Conservation (phyloP, 2,329 filamentous ascomycete species). For the Drechslera avenae region DNA sequence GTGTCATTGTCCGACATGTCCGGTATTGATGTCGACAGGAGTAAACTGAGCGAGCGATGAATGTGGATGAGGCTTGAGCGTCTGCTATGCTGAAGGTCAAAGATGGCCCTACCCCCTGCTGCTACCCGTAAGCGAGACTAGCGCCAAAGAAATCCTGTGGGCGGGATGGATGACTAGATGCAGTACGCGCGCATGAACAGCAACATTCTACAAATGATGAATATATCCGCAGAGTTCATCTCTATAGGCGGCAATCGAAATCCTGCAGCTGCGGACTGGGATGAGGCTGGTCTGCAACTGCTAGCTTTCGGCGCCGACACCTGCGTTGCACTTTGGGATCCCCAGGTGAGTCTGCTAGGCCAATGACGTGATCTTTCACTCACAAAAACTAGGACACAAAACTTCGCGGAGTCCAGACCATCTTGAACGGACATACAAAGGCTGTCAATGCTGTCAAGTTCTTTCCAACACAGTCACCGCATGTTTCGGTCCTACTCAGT, state of each 20-base stretch:
- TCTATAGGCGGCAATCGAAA: slow-evolving; percentile 89
- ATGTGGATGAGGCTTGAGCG: slow-evolving; percentile 2
- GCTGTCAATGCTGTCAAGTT: slow-evolving; percentile 85
- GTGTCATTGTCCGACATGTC: slow-evolving; percentile 35
- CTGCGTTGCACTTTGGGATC: slow-evolving; percentile 88
- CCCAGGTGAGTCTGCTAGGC: slow-evolving; percentile 62
- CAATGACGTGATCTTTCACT: slow-evolving; percentile 9
- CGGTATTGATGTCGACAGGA: slow-evolving; percentile 15
- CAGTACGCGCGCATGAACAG: slow-evolving; percentile 19
- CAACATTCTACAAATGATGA: slow-evolving; percentile 32
- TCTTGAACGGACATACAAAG: slow-evolving; percentile 78
- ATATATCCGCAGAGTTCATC: slow-evolving; percentile 57
- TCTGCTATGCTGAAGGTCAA: slow-evolving; percentile 9
- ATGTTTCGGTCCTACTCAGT: slow-evolving; percentile 68
- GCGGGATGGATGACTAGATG: slow-evolving; percentile 23
- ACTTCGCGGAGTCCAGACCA: slow-evolving; percentile 63
- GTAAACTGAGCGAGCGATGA: background rate
- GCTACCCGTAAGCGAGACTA: slow-evolving; percentile 42
- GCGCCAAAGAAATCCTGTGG: slow-evolving; percentile 38
- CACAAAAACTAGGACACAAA: slow-evolving; percentile 47
- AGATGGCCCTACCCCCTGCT: background rate
- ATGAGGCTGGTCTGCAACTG: slow-evolving; percentile 63
- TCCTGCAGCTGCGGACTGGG: slow-evolving; percentile 89
- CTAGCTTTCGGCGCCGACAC: slow-evolving; percentile 89
- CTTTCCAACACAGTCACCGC: slow-evolving; percentile 59